Percentiles rank a stretch among this genome's conserved stretches.
phyloP scores from a whole-genome alignment of 78 protist species.

The Polysphondylium violaceum region DNA sequence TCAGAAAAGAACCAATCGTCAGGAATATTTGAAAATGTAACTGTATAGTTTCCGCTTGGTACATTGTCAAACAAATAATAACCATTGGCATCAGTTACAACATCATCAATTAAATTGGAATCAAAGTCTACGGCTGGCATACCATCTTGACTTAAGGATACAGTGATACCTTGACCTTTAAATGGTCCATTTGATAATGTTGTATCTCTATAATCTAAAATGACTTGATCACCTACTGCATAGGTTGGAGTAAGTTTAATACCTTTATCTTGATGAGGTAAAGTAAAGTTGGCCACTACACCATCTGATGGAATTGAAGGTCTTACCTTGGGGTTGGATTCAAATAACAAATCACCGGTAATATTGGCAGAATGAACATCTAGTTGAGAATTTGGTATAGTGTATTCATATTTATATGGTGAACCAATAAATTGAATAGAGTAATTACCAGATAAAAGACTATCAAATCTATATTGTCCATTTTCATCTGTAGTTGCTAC shows the following conservation, averaged over 20 bases:
- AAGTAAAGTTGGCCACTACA: not conserved
- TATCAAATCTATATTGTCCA: conserved; percentile 29
- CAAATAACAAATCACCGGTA: no score
- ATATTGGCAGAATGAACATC: no score
- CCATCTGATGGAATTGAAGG: not conserved
- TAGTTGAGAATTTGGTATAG: not conserved
- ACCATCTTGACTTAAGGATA: not conserved
- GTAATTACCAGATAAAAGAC: conserved; percentile 27
- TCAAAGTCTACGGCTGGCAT: not conserved
- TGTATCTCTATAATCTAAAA: conserved; percentile 1
- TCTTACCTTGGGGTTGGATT: not conserved
- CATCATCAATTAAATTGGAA: not conserved
- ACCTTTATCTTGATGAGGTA: conserved; percentile 36
- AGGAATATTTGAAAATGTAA: not conserved
- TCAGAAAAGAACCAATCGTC: conserved; percentile 1
- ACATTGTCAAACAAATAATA: conserved; percentile 24
- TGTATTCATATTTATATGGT: conserved; percentile 5
- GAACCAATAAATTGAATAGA: not conserved
- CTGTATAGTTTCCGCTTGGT: conserved; percentile 9
- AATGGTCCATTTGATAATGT: not conserved
- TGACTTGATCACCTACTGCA: conserved; percentile 28
- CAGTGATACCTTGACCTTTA: not conserved
- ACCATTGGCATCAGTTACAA: not conserved
- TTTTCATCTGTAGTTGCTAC: not conserved
- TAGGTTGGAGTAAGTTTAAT: not conserved